A percentile compares a stretch with the other conserved stretches of the same genome.
These are phyloP conservation scores for Carpinus viminea DNA, from an alignment of 306 rosid genomes.

Conservation along the genomic window DNA sequence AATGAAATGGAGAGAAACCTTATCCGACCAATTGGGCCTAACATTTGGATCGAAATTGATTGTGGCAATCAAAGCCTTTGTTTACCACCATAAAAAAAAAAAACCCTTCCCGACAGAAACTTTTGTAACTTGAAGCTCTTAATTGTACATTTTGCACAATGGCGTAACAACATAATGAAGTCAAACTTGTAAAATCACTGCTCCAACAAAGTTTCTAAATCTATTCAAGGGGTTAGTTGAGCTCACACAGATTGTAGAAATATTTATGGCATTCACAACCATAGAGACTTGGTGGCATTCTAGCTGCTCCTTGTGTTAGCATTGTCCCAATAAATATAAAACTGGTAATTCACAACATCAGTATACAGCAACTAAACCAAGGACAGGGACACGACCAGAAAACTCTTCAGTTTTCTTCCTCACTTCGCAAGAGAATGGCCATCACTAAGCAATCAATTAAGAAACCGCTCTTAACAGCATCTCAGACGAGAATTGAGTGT, in stretches of 20 bases:
- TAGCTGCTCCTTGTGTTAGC: neutral
- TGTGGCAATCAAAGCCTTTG: too few relatives aligned
- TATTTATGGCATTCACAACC: neutral
- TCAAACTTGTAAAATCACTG: neutral
- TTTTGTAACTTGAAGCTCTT: neutral
- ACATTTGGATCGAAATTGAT: too few relatives aligned
- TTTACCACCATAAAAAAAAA: neutral
- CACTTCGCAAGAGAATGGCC: constrained; percentile 16
- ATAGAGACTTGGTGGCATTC: neutral
- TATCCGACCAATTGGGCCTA: too few relatives aligned
- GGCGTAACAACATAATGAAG: neutral
- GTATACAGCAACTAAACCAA: neutral
- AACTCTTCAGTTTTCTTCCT: neutral
- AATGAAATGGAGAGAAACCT: too few relatives aligned
- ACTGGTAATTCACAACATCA: neutral
- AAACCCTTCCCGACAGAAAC: neutral
- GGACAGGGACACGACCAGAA: neutral
- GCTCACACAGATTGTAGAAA: neutral
- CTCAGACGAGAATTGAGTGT: constrained; percentile 6
- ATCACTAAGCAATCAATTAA: constrained; percentile 19
- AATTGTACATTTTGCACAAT: neutral
- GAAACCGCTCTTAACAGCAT: constrained; percentile 16
- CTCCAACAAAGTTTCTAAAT: neutral
- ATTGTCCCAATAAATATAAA: neutral
- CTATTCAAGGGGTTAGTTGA: neutral